Evolutionary conservation across 768 basidiomycete genomes (phyloP), one percentile per base, ranked within the genome.

Genomic region (Rhizopogon vulgaris): DNA sequence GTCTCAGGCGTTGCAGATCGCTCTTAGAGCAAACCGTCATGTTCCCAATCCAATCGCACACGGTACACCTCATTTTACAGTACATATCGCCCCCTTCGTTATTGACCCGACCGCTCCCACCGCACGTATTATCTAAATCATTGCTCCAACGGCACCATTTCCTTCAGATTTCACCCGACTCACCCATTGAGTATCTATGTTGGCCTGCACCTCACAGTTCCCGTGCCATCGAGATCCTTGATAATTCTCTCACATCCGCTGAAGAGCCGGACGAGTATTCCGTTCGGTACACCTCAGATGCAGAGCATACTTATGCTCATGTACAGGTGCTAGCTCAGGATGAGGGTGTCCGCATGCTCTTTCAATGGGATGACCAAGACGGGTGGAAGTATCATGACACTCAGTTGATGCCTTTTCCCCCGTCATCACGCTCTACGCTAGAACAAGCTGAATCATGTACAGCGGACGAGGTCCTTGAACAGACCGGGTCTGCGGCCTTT

Each of bases 351-450:
- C 77, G 85, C 55, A 71, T 90, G 43, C 69, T 88, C 57, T 87
- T 90, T 63, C 79, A 78, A 34, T 87, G 84, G 83, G 79, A 87
- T 62, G 69, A 67, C 17, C 39, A 41, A 6, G 68, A 71, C 9
- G 67, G 66, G 22, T 90, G 88, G 88, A 80, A 73, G 61, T 90
- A 86, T 60, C 85, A 87, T 67, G 83, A 88, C 64, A 67, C 77
- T 34, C 71, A 77, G 36, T 63, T 78, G 60, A 87, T 89, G 83
- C 86, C 86, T 10, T 87, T 88, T 61, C 87, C 87, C 14, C 60
- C 71, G 17, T 59, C 71, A 22, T 65, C 70, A 15, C 64, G 58
- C 45, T 41, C 58, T 3, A 61, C 63, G 2, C 58, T 71, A 1
- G 61, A 59, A 24, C 60, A 68, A 22, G 59, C 67, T 17, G 51